Base-by-base conservation (phyloP, 495 filamentous ascomycete species). In the Penicillium canariense region DNA sequence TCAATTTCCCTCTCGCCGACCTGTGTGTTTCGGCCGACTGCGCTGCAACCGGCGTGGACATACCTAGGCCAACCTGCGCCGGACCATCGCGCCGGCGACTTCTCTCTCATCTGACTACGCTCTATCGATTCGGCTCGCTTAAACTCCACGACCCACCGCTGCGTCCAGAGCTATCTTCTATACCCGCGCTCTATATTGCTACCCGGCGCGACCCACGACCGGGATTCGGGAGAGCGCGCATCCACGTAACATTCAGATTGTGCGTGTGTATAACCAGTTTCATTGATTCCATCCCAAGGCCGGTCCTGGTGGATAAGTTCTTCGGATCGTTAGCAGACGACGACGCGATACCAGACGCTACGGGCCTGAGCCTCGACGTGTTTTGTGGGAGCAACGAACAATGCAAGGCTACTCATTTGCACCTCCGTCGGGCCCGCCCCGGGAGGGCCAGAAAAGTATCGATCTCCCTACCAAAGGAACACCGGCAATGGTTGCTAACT, bases 371-470 rank as follows among this genome's bases (percentile, higher is more conserved):
- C 10, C 9, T 46, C 43, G 6, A 12, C 30, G 10, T 17, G 9
- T 7, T 17, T 27, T 15, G 10, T 23, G 49, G 15, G 4, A 39
- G 6, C n/a, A 44, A 20, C 39, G 30, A 52, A 36, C 7, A 14
- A 78, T 78, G 75, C 73, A 78, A 38, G 65, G 68, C 32, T 81
- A 75, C 58, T 75, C 76, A 17, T 80, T 79, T 61, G 70, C 72
- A 46, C 73, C 78, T 39, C 74, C 77, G 18, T 68, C 68, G 15
- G 73, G 71, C 6, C 72, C 74, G 55, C 69, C 70, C 40, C 69
- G 66, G 47, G 75, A 77, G 59, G 74, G 74, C 34, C 74, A 76
- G 31, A 76, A 77, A 70, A 76, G 73, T 77, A 63, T 36, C n/a
- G n/a, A 52, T 47, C 14, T 35, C 32, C 39, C 49, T 23, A 12